Evolutionary conservation across 208 protist species (phyloP).

Genomic region (Leishmania arabica): DNA sequence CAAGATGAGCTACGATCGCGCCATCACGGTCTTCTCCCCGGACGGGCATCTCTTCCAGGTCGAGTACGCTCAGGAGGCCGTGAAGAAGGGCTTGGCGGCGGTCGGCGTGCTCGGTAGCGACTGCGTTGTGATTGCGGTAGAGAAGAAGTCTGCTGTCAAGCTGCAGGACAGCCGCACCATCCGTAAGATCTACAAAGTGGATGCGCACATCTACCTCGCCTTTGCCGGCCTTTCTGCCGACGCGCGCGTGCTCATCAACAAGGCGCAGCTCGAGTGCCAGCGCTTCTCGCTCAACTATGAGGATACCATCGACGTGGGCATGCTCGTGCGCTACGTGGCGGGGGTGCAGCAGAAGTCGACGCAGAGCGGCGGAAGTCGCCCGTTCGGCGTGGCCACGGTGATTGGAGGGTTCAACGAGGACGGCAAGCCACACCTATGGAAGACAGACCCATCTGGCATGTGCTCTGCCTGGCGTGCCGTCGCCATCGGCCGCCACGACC

Average conservation of each 20-base stretch:
- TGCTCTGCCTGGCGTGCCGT: conserved; percentile 81
- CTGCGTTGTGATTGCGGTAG: conserved; percentile 97
- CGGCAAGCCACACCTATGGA: conserved; percentile 93
- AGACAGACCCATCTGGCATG: conserved; percentile 90
- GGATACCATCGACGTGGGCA: conserved; percentile 97
- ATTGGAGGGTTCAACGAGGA: conserved; percentile 98
- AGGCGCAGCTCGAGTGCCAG: conserved; percentile 98
- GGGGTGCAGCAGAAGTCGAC: conserved; percentile 98
- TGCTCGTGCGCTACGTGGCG: conserved; percentile 98
- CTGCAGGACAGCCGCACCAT: conserved; percentile 99
- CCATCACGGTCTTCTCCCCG: conserved; percentile 99
- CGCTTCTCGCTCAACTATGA: conserved; percentile 98
- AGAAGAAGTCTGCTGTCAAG: conserved; percentile 98
- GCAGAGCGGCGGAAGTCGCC: conserved; percentile 98
- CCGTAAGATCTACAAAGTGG: conserved; percentile 98
- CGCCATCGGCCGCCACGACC: conserved; percentile 94
- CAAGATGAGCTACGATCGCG: conserved; percentile 97
- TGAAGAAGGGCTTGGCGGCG: conserved; percentile 96
- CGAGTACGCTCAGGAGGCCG: conserved; percentile 99
- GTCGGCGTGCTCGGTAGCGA: conserved; percentile 91
- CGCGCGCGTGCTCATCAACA: conserved; percentile 99
- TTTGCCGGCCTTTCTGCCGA: conserved; percentile 99
- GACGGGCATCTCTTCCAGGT: conserved; percentile 99
- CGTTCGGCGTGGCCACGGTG: conserved; percentile 99
- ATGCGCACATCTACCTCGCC: conserved; percentile 98